A percentile compares a stretch with the other conserved stretches of the same genome.
Conservation (phyloP, 1,284 basidiomycete species). For the Ganoderma lingzhi region DNA sequence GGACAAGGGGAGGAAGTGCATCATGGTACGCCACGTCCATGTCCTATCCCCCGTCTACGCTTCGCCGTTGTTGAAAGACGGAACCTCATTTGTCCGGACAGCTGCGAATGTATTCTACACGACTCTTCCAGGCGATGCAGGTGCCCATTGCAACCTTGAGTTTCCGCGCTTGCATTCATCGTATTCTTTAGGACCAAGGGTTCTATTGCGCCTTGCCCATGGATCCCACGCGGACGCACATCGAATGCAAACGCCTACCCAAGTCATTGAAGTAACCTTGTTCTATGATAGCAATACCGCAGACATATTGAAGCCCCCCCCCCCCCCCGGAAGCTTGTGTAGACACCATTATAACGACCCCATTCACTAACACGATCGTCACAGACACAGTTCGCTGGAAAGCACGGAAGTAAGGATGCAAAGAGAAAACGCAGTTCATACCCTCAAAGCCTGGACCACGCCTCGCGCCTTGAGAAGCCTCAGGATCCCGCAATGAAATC, state of each 20-base stretch:
- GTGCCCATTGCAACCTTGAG: conserved; percentile 44
- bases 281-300: not conserved
- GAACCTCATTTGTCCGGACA: conserved; percentile 39
- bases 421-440: not conserved
- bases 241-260: conserved; percentile 77
- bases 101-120: conserved; percentile 74
- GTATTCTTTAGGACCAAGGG: conserved; percentile 55
- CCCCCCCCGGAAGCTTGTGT: not conserved
- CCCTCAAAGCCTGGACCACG: not conserved
- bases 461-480: not conserved
- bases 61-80: not conserved
- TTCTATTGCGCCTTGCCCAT: conserved; percentile 82
- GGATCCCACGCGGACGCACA: conserved; percentile 75
- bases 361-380: not conserved
- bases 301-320: not conserved
- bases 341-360: conserved; percentile 15
- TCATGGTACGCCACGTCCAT: conserved; percentile 56
- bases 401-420: not conserved
- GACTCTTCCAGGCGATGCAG: conserved; percentile 83
- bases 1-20: conserved; percentile 60
- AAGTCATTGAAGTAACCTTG: conserved; percentile 41
- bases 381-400: not conserved
- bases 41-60: conserved; percentile 4
- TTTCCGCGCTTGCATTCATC: conserved; percentile 19
- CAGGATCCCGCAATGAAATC: conserved; percentile 42